Evolutionary conservation across 2,329 filamentous ascomycete species (phyloP).

Genomic region (Rugonectria rugulosa): DNA sequence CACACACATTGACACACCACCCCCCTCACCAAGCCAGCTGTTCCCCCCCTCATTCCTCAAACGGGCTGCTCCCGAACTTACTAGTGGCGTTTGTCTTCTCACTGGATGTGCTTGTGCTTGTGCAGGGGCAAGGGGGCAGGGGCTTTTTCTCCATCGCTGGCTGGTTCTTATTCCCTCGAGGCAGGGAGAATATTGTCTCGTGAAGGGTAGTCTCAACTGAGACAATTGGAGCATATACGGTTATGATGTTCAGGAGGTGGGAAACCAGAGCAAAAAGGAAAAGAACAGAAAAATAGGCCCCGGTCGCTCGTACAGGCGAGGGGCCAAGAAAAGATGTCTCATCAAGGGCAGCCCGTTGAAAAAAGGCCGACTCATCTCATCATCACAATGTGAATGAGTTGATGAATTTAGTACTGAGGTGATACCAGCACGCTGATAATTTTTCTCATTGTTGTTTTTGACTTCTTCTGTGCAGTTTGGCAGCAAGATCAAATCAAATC

Average conservation of each 20-base stretch:
- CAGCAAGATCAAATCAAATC: conserved; percentile 9
- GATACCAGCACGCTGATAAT: too few relatives aligned
- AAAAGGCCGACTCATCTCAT: neutral
- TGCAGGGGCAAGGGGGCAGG: conserved; percentile 26
- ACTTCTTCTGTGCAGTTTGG: too few relatives aligned
- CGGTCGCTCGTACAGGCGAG: neutral
- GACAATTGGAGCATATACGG: conserved; percentile 2
- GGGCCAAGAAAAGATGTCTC: neutral
- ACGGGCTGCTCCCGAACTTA: conserved; percentile 36
- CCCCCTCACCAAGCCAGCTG: conserved; percentile 17
- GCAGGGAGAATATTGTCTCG: neutral
- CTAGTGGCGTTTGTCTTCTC: conserved; percentile 34
- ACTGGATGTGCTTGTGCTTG: conserved; percentile 16
- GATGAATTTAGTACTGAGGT: neutral
- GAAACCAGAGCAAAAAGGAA: too few relatives aligned
- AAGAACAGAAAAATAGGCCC: neutral
- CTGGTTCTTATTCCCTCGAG: neutral
- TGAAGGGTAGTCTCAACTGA: neutral
- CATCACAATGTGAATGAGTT: neutral
- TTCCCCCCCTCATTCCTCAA: conserved; percentile 31
- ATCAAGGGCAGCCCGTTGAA: neutral
- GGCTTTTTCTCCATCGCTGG: neutral
- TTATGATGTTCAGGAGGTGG: neutral
- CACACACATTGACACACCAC: neutral
- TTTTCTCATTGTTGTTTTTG: too few relatives aligned